Evolutionary conservation across 441 rosid species (phyloP), one percentile per base, ranked within the genome.

Genomic region (Adansonia gregorii): DNA sequence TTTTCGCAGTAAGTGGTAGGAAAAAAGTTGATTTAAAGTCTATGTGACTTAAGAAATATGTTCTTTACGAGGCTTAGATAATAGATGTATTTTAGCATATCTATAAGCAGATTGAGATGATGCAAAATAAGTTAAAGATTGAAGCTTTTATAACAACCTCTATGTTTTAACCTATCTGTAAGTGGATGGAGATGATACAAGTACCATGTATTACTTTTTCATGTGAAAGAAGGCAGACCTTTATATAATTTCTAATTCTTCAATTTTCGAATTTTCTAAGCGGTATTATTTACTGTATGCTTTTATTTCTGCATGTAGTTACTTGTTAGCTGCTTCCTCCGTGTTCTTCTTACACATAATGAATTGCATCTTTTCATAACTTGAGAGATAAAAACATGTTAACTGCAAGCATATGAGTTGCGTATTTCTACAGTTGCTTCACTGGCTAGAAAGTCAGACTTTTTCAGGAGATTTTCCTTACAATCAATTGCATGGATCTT

Each of bases 1-100:
- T 81, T 92, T 97, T 74, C 95, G 98, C 55, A 92, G 96, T 93
- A 89, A 87, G 95, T 89, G 72, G 67, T 67, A 68, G 6, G 17
- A 15, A 41, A 19, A 43, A 64, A 35, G 0, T 9, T 51, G 11
- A 51, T 51, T 10, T 24, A 49, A 49, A 70, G 45, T 20, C 41
- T 70, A 7, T n/a, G 54, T 6, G 65, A 64, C 14, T 49, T 75
- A 0, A 35, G n/a, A 20, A 20, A 61, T 54, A 31, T 41, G 12
- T 54, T 35, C 41, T 35, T 35, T 70, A 3, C 4, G 54, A 6
- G 52, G 51, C 14, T 49, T 75, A 0, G 52, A 9, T 49, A 51
- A 17, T 35, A 35, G 41, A 35, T 35, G 41, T 35, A 35, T 35
- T 35, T 35, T 35, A 35, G 41, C 41, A 35, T 35, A 35, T 35